Base-by-base conservation (phyloP, 2,329 filamentous ascomycete genomes). In the Pseudonectria buxi region DNA sequence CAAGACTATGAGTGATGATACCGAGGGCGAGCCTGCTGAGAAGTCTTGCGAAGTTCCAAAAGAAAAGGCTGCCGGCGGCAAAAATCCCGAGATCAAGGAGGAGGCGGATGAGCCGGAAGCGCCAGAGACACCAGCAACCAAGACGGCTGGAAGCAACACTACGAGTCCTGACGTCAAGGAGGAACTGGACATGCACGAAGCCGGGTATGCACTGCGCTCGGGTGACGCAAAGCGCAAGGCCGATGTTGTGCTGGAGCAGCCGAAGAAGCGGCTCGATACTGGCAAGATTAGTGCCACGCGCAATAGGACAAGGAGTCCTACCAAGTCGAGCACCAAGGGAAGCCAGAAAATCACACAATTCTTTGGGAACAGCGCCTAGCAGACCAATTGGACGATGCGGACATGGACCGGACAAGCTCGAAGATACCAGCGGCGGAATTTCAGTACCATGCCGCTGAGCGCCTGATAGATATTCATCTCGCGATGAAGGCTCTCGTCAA, bases 281-380 rank as follows among this genome's bases (percentile, higher is more conserved):
- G 15, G 25, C 4, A 60, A 57, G 43, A 65, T 66, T 29, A 70
- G 66, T 31, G 56, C 66, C 2, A 65, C 61, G 7, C 61, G 55
- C 18, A 72, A 71, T 29, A 51, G 51, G 11, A 53, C 40, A 3
- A 65, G 52, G 34, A 61, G 55, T 24, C 56, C 57, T 48, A 92
- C 90, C 57, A 94, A 90, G 63, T 76, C 71, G 32, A 94, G 88
- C 47, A 43, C 41, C 37, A 43, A 47, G 4, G 62, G 63, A 3
- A 63, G 56, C 13, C 64, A 63, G 40, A 73, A 72, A 47, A 95
- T 96, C 56, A 86, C 85, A 27, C 94, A 92, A 48, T 95, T 94
- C 67, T 95, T 95, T 53, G 74, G 72, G 6, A 83, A 78, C 34
- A 65, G 63, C 39, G 57, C 64, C 9, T 68, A 48, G n/a, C n/a